Percentiles rank a stretch among this genome's conserved stretches.
Evolutionary conservation across 2,329 filamentous ascomycete species (phyloP).

Genomic region (Drechslera avenae): DNA sequence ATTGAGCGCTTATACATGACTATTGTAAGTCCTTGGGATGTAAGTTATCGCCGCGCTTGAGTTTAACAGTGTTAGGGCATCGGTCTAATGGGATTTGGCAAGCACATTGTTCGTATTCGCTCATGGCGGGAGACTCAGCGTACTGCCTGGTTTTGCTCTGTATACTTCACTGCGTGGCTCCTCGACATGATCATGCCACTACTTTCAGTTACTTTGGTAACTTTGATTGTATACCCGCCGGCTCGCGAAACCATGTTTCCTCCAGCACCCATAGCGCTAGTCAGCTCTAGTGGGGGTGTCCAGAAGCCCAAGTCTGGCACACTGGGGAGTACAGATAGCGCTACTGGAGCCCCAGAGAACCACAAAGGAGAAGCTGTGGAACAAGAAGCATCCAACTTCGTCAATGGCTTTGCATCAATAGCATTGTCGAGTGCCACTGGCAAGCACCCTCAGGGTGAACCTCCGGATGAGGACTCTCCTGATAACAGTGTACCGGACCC

Average conservation of each 20-base stretch:
- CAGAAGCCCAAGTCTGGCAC: slow-evolving; percentile 79
- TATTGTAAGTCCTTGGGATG: slow-evolving; percentile 52
- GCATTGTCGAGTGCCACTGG: slow-evolving; percentile 76
- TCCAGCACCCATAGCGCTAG: slow-evolving; percentile 74
- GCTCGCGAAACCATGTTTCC: slow-evolving; percentile 72
- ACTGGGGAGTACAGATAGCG: slow-evolving; percentile 74
- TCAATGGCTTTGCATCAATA: slow-evolving; percentile 73
- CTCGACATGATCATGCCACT: slow-evolving; percentile 72
- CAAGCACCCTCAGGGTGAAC: slow-evolving; percentile 72
- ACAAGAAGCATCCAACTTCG: slow-evolving; percentile 80
- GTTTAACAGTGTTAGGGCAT: slow-evolving; percentile 54
- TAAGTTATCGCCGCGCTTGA: neutral
- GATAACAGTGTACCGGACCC: slow-evolving; percentile 66
- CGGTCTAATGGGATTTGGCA: slow-evolving; percentile 67
- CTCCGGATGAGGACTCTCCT: slow-evolving; percentile 50
- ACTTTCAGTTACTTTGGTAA: slow-evolving; percentile 63
- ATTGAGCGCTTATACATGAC: slow-evolving; percentile 83
- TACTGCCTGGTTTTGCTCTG: slow-evolving; percentile 69
- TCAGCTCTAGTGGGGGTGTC: slow-evolving; percentile 71
- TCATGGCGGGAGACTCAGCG: slow-evolving; percentile 78
- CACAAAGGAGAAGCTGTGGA: slow-evolving; percentile 84
- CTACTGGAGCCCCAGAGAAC: slow-evolving; percentile 82
- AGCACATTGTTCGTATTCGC: slow-evolving; percentile 75
- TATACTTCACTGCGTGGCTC: slow-evolving; percentile 69
- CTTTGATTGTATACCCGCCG: slow-evolving; percentile 69